phyloP scores from a whole-genome alignment of 257 asterid species.

The Petunia axillaris region DNA sequence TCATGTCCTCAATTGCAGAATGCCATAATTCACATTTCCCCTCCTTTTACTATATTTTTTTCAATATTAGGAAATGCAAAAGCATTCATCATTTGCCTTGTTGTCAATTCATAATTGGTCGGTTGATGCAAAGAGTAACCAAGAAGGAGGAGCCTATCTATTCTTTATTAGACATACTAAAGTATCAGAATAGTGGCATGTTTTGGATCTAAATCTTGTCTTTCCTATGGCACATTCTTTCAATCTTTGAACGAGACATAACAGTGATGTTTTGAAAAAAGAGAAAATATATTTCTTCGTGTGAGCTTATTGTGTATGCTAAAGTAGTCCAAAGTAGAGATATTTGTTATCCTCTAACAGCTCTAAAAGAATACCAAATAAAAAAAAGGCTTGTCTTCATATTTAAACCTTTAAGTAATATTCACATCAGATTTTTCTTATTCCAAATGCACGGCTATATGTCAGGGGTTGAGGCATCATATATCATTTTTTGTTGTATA shows the following conservation, averaged over 20 bases:
- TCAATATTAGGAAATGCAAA: conserved; percentile 23
- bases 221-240: not conserved
- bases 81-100: conserved; percentile 29
- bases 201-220: conserved; percentile 33
- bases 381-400: not conserved
- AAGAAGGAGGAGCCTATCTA: conserved; percentile 33
- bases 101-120: conserved; percentile 33
- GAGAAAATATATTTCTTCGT: not conserved
- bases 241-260: conserved; percentile 19
- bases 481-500: too few relatives aligned
- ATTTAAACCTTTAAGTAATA: not conserved
- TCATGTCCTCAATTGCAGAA: conserved; percentile 31
- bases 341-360: not conserved
- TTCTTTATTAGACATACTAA: conserved; percentile 20
- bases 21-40: conserved; percentile 26
- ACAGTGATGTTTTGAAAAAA: conserved; percentile 7
- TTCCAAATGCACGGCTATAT: not conserved
- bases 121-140: conserved; percentile 33
- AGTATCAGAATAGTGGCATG: not conserved
- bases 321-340: conserved; percentile 8
- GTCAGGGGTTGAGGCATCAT: too few relatives aligned
- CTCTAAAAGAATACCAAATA: not conserved
- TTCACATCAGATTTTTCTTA: not conserved
- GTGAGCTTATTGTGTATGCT: not conserved
- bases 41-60: not conserved